Base-by-base conservation (phyloP, 192 early-diverging fungal genomes). In the Globomyces pollinis-pini region DNA sequence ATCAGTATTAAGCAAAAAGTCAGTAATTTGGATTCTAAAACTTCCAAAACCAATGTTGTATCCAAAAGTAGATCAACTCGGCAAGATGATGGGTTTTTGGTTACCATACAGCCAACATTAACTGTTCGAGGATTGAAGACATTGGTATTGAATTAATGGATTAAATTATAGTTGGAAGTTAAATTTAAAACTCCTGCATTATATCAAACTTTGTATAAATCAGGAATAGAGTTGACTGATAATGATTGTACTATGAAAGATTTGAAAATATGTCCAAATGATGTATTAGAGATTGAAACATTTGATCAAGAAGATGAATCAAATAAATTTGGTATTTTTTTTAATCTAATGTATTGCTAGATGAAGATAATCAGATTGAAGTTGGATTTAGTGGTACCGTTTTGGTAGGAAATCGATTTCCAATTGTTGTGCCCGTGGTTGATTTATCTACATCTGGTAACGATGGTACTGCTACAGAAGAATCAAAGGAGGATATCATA, bases 291-390 rank as follows among this genome's bases (percentile, higher is more conserved):
- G 18, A 23, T 44, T 7, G 28, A 57, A 16, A 39, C 39, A 21
- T 57, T 57, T 21, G 55, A 57, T 16, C 55, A 28, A 30, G 55
- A 57, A 20, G 52, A 36, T 9, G 44, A 47, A n/a, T n/a, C n/a
- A n/a, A n/a, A n/a, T n/a, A n/a, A n/a, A n/a, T n/a, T n/a, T n/a
- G n/a, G n/a, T n/a, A n/a, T n/a, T n/a, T n/a, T n/a, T n/a, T n/a
- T n/a, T n/a, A n/a, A n/a, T n/a, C n/a, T n/a, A n/a, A n/a, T n/a
- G n/a, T n/a, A n/a, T n/a, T n/a, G n/a, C n/a, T n/a, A n/a, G n/a
- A n/a, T n/a, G n/a, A n/a, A n/a, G n/a, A n/a, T n/a, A n/a, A n/a
- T n/a, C n/a, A n/a, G n/a, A n/a, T n/a, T n/a, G n/a, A n/a, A n/a
- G n/a, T n/a, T n/a, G n/a, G n/a, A n/a, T n/a, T n/a, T n/a, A n/a